Conservation (phyloP, 805 yeast genomes). For the Ogataea wickerhamii region DNA sequence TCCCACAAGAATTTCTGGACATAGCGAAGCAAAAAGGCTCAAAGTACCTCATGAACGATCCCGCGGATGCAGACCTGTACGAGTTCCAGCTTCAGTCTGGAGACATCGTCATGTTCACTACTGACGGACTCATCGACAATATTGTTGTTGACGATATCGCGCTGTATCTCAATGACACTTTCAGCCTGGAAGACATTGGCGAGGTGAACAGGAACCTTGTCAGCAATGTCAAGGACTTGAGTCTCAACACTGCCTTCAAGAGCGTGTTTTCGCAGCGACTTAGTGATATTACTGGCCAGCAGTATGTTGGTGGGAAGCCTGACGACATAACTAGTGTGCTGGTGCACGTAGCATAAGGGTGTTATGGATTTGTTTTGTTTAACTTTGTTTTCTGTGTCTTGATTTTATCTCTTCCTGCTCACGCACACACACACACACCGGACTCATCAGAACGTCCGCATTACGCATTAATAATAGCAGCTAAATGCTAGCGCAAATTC, state of each 20-base stretch:
- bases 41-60: slow-evolving; percentile 67
- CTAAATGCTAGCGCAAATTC: slow-evolving; percentile 12
- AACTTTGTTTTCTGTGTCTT: too few species aligned
- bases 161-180: slow-evolving; percentile 55
- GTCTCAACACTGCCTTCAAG: slow-evolving; percentile 70
- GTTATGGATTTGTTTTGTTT: too few species aligned
- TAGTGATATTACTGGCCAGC: slow-evolving; percentile 59
- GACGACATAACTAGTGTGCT: slow-evolving; percentile 89
- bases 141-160: slow-evolving; percentile 70
- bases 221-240: slow-evolving; percentile 58
- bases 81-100: slow-evolving; percentile 60
- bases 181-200: slow-evolving; percentile 39
- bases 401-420: too few species aligned
- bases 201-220: slow-evolving; percentile 56
- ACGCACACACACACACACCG: too few species aligned
- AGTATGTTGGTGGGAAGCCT: slow-evolving; percentile 87
- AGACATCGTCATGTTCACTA: slow-evolving; percentile 81
- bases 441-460: too few species aligned
- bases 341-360: slow-evolving; percentile 47
- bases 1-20: slow-evolving; percentile 58
- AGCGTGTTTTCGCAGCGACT: slow-evolving; percentile 85
- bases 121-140: slow-evolving; percentile 93
- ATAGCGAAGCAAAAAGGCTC: slow-evolving; percentile 54
- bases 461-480: too few species aligned
- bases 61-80: slow-evolving; percentile 65